These are phyloP conservation scores for Aspergillus tamarii DNA, from an alignment of 2,329 filamentous ascomycete genomes.

Conservation along the genomic window DNA sequence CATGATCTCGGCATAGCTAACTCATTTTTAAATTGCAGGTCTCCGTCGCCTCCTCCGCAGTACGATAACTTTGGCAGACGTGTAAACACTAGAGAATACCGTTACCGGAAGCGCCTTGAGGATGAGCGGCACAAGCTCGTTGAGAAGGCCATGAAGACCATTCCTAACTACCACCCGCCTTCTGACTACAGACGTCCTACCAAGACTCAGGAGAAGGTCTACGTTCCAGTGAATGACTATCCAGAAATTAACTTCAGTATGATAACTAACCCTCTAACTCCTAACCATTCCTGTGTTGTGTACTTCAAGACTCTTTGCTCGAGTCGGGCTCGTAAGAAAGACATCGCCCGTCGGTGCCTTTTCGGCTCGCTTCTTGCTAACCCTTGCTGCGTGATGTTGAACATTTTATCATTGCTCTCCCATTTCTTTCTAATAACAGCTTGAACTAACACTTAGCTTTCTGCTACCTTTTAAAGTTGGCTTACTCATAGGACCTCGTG, in stretches of 20 bases:
- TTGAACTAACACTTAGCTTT: slow-evolving; percentile 87
- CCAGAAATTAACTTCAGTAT: slow-evolving; percentile 99
- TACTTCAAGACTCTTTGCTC: slow-evolving; percentile 47
- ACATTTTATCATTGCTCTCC: slow-evolving; percentile 29
- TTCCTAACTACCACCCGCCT: slow-evolving; percentile 98
- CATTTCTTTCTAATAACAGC: slow-evolving; percentile 42
- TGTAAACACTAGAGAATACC: slow-evolving; percentile 98
- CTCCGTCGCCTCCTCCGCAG: slow-evolving; percentile 91
- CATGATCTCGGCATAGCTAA: slow-evolving; percentile 11
- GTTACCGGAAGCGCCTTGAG: slow-evolving; percentile 96
- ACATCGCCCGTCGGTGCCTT: slow-evolving; percentile 37
- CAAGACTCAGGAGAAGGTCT: slow-evolving; percentile 99
- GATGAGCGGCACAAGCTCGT: slow-evolving; percentile 98
- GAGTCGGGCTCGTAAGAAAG: slow-evolving; percentile 43
- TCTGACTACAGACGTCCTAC: slow-evolving; percentile 98
- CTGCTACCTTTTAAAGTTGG: slow-evolving; percentile 84
- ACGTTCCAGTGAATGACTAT: slow-evolving; percentile 99
- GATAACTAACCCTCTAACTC: slow-evolving; percentile 98
- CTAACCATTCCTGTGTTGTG: slow-evolving; percentile 60
- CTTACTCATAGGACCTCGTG: slow-evolving; percentile 99
- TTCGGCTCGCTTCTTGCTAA: slow-evolving; percentile 48
- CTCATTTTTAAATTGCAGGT: slow-evolving; percentile 59
- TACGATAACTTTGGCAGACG: slow-evolving; percentile 99
- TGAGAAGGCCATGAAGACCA: slow-evolving; percentile 99
- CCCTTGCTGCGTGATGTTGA: slow-evolving; percentile 40